These are phyloP conservation scores for Populus nigra DNA, from an alignment of 345 rosid genomes.

Conservation along the genomic window DNA sequence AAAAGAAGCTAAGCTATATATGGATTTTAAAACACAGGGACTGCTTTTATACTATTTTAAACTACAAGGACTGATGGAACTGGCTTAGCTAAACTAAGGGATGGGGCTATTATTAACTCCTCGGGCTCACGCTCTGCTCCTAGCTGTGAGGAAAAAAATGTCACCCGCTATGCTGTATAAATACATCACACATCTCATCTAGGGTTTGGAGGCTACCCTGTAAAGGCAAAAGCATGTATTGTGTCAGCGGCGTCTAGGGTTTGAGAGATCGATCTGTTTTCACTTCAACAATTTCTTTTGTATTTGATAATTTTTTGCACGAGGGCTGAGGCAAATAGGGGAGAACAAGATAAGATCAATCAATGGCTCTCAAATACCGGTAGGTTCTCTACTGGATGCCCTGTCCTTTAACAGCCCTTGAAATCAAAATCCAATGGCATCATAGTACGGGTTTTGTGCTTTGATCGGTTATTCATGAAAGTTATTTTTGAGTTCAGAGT, in stretches of 20 bases:
- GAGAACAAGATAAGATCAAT: conserved; percentile 4
- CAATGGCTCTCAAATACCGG: conserved; percentile 18
- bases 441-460: conserved; percentile 29
- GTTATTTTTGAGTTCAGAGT: not conserved
- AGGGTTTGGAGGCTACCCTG: no score
- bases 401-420: conserved; percentile 7
- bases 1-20: no score
- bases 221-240: not conserved
- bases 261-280: not conserved
- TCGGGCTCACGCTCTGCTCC: no score
- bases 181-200: no score
- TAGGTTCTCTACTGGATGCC: conserved; percentile 22
- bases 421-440: conserved; percentile 19
- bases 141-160: no score
- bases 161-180: no score
- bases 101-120: no score
- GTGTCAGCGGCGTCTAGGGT: not conserved
- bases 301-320: not conserved
- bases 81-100: no score
- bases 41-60: no score
- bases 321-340: conserved; percentile 8
- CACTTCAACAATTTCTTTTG: not conserved
- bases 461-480: not conserved
- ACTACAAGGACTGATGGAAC: no score
- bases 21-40: no score